Evolutionary conservation across 2,329 filamentous ascomycete genomes (phyloP).

Genomic region (Canariomyces notabilis): DNA sequence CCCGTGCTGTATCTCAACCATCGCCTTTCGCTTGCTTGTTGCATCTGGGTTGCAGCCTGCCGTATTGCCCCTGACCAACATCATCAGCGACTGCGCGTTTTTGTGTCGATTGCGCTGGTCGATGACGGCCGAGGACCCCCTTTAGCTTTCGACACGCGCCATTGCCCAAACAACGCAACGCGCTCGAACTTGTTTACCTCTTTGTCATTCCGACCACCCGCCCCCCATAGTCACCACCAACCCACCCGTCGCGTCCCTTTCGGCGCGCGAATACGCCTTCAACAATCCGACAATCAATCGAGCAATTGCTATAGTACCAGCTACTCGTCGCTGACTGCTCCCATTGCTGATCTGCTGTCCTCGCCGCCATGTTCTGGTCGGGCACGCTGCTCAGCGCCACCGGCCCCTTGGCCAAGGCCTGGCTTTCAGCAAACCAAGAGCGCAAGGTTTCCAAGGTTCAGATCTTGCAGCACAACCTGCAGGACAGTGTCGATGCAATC

Average conservation of each 20-base stretch:
- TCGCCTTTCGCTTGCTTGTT: constrained; percentile 22
- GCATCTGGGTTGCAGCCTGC: constrained; percentile 21
- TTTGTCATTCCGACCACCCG: constrained; percentile 8
- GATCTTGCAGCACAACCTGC: constrained; percentile 89
- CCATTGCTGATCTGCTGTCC: constrained; percentile 26
- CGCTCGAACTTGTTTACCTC: constrained; percentile 24
- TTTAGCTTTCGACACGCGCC: constrained; percentile 11
- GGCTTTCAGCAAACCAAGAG: constrained; percentile 96
- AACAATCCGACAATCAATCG: not conserved
- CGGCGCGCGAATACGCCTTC: constrained; percentile 2
- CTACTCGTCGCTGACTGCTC: constrained; percentile 1
- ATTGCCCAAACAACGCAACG: constrained; percentile 21
- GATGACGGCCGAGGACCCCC: constrained; percentile 2
- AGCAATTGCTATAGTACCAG: constrained; percentile 7
- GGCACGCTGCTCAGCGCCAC: constrained; percentile 94
- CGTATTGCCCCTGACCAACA: constrained; percentile 9
- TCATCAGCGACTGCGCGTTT: constrained; percentile 4
- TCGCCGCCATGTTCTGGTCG: constrained; percentile 84
- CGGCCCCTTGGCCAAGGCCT: constrained; percentile 93
- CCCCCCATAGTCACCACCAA: constrained; percentile 7
- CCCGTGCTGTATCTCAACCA: constrained; percentile 16
- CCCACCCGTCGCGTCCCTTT: constrained; percentile 13
- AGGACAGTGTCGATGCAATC: constrained; percentile 91
- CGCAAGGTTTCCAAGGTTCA: constrained; percentile 97
- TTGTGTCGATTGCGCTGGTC: constrained; percentile 6